Conservation (phyloP, 352 stramenopile species). For the Globisporangium spiculum region DNA sequence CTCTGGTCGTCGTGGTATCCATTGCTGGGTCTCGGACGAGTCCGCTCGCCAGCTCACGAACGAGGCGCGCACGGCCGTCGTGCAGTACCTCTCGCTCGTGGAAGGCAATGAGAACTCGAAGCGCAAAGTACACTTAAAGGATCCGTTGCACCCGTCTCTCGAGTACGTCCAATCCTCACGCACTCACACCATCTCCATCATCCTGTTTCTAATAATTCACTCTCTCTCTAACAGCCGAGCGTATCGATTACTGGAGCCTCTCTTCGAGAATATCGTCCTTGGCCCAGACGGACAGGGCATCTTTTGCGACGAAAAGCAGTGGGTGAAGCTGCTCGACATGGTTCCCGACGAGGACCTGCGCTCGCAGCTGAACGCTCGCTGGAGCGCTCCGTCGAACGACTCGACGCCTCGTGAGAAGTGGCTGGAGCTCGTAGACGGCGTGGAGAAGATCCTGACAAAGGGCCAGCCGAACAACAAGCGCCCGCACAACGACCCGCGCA, state of each 20-base stretch:
- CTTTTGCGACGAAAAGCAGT: constrained; percentile 85
- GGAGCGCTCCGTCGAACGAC: constrained; percentile 42
- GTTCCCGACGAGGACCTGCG: constrained; percentile 90
- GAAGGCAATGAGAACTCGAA: constrained; percentile 87
- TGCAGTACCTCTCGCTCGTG: constrained; percentile 96
- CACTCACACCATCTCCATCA: background rate
- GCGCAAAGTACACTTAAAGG: constrained; percentile 89
- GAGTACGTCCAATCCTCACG: constrained; percentile 32
- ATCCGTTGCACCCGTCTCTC: constrained; percentile 94
- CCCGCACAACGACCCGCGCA: constrained; percentile 48
- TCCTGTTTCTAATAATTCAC: background rate
- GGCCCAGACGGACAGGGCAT: constrained; percentile 91
- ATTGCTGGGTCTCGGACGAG: constrained; percentile 99
- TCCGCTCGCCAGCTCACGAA: constrained; percentile 92
- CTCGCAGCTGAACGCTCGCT: constrained; percentile 54
- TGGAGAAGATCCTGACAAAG: constrained; percentile 67
- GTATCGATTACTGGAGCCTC: constrained; percentile 92
- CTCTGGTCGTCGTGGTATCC: constrained; percentile 97
- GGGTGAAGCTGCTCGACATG: constrained; percentile 91
- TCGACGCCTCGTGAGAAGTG: constrained; percentile 87
- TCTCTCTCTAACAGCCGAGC: constrained; percentile 57
- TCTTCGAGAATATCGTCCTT: constrained; percentile 93
- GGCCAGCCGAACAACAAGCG: constrained; percentile 50
- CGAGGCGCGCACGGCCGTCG: constrained; percentile 94
- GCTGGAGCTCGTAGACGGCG: constrained; percentile 69